A percentile compares a stretch with the other conserved stretches of the same genome.
Conservation (phyloP, 129 eudicot genomes). For the Flaveria trinervia region DNA sequence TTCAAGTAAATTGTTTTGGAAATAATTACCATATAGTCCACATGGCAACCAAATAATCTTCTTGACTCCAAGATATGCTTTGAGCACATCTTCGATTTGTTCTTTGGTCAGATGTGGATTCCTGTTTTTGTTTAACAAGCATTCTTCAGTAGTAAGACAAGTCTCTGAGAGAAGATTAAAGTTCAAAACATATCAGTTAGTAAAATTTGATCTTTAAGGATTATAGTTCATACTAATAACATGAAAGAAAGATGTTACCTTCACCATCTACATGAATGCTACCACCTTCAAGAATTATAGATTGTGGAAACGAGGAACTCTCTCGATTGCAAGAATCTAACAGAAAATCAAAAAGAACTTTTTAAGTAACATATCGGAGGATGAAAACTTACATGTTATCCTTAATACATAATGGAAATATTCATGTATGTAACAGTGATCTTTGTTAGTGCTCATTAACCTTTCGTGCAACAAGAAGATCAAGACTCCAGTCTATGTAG, state of each 20-base stretch:
- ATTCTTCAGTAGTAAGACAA: slow-evolving; percentile 95
- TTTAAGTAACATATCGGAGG: slow-evolving; percentile 1
- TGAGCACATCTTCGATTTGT: slow-evolving; percentile 82
- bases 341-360: neutral
- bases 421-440: neutral
- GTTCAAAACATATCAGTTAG: neutral
- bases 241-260: slow-evolving; percentile 45
- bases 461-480: slow-evolving; percentile 87
- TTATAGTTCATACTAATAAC: neutral
- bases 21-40: slow-evolving; percentile 68
- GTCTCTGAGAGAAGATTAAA: slow-evolving; percentile 60
- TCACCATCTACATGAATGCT: slow-evolving; percentile 98
- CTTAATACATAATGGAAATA: no score
- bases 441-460: slow-evolving; percentile 36
- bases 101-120: slow-evolving; percentile 76
- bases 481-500: slow-evolving; percentile 81
- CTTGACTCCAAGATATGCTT: slow-evolving; percentile 74
- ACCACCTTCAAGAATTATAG: slow-evolving; percentile 94
- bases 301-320: slow-evolving; percentile 72
- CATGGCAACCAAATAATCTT: slow-evolving; percentile 91
- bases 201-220: neutral
- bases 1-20: neutral
- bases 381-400: slow-evolving; percentile 11
- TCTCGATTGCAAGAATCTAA: slow-evolving; percentile 73
- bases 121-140: slow-evolving; percentile 85